Evolutionary conservation across 148 eudicot species (phyloP).

Genomic region (Vaccinium darrowii): DNA sequence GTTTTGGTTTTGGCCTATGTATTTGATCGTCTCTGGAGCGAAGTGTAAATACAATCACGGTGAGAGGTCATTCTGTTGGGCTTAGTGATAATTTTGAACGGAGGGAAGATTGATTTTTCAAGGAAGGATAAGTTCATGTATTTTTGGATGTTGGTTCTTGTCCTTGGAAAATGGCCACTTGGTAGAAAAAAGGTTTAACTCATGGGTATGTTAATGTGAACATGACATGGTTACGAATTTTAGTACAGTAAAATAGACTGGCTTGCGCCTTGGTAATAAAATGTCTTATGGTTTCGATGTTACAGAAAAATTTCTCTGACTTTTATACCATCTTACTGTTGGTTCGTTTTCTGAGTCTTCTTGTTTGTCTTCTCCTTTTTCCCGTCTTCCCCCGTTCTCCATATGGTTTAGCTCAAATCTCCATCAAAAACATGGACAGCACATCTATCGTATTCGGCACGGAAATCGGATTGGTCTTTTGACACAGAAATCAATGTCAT

Average conservation of each 20-base stretch:
- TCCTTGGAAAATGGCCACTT: neutral
- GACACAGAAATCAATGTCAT: too few relatives aligned
- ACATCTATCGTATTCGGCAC: too few relatives aligned
- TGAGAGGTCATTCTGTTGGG: neutral
- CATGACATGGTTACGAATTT: neutral
- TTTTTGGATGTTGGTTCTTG: neutral
- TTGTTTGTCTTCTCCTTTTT: too few relatives aligned
- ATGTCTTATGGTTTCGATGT: neutral
- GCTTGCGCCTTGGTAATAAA: neutral
- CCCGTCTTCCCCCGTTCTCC: too few relatives aligned
- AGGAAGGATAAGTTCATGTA: neutral
- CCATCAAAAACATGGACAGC: too few relatives aligned
- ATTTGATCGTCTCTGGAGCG: neutral
- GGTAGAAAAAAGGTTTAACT: neutral
- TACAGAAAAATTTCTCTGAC: too few relatives aligned
- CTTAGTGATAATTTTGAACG: neutral
- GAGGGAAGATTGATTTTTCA: neutral
- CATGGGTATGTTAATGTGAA: neutral
- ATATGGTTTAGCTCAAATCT: too few relatives aligned
- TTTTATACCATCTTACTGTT: too few relatives aligned
- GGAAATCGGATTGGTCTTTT: too few relatives aligned
- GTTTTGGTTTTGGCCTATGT: neutral
- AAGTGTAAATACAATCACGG: slow-evolving; percentile 3
- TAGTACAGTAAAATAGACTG: neutral
- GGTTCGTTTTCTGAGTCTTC: too few relatives aligned